Conservation (phyloP, 306 rosid genomes). For the Vigna trinervia region DNA sequence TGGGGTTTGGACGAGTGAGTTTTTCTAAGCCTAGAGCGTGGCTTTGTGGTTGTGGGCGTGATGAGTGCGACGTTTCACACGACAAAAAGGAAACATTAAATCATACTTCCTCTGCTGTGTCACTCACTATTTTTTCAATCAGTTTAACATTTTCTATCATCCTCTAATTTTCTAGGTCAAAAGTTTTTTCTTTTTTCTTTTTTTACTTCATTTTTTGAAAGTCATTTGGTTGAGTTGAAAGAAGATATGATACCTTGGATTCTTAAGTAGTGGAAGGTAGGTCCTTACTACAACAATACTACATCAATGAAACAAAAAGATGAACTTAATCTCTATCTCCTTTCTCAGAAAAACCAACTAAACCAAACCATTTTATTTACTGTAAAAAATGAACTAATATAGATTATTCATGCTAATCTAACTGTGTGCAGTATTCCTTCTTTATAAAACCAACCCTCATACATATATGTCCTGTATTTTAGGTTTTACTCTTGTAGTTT, state of each 20-base stretch:
- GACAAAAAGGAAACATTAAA: slow-evolving; percentile 72
- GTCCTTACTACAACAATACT: slow-evolving; percentile 43
- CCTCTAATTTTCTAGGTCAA: too few relatives aligned
- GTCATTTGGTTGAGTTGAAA: too few relatives aligned
- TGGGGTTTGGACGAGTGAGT: slow-evolving; percentile 38
- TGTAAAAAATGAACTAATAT: background rate
- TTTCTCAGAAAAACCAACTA: too few relatives aligned
- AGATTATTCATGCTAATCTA: too few relatives aligned
- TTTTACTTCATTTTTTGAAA: too few relatives aligned
- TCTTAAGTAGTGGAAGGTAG: slow-evolving; percentile 51
- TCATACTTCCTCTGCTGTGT: slow-evolving; percentile 45
- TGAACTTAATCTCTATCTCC: too few relatives aligned
- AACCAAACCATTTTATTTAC: background rate
- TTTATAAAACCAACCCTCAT: too few relatives aligned
- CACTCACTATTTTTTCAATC: slow-evolving; percentile 47
- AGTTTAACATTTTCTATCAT: too few relatives aligned
- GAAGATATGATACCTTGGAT: background rate
- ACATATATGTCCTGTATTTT: too few relatives aligned
- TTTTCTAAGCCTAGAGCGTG: slow-evolving; percentile 55
- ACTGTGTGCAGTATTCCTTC: too few relatives aligned
- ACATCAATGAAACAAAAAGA: slow-evolving; percentile 31
- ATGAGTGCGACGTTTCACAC: slow-evolving; percentile 96
- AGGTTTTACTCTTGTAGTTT: too few relatives aligned
- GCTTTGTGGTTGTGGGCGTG: slow-evolving; percentile 70
- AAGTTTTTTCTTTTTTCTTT: too few relatives aligned